Base-by-base conservation (phyloP, 192 early-diverging fungal genomes). In the Backusella circina region DNA sequence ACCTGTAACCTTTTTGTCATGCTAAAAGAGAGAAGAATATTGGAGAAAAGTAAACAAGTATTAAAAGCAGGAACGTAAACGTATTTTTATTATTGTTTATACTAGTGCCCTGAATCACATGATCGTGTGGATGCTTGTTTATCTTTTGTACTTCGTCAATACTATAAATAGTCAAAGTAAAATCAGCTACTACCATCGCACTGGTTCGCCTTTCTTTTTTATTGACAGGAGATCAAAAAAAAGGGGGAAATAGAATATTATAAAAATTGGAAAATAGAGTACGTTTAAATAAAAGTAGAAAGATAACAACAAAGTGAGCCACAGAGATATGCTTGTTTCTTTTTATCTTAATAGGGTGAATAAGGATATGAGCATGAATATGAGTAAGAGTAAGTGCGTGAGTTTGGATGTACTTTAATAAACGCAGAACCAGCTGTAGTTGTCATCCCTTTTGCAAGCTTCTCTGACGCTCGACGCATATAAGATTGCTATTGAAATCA, bases 101-200 rank as follows among this genome's bases (percentile, higher is more conserved):
- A 21, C 21, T 68, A 0, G 23, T 35, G 65, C n/a, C 31, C 33
- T 35, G 37, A 36, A 39, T 68, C 67, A 68, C 67, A 39, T 68
- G 67, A 68, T 38, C 67, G 67, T 68, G 67, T 36, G 32, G 12
- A 67, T 36, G 21, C 31, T 67, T 67, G 66, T 67, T 33, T 67
- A 36, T 68, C n/a, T 21, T 65, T 5, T 68, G 6, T 47, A n/a
- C 13, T 41, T 16, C 16, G 39, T 41, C n/a, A n/a, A n/a, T 35
- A 18, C 5, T 18, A 47, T 47, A n/a, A 16, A n/a, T n/a, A 47
- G 6, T n/a, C 44, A 47, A 47, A 21, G 7, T 5, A 47, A 47
- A 47, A 47, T n/a, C n/a, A n/a, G n/a, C n/a, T n/a, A n/a, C 5
- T n/a, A 47, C 4, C 6, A n/a, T 7, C 5, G 16, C 6, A 6